Conservation (phyloP, 2,329 filamentous ascomycete genomes). For the Monilinia vaccinii-corymbosi region DNA sequence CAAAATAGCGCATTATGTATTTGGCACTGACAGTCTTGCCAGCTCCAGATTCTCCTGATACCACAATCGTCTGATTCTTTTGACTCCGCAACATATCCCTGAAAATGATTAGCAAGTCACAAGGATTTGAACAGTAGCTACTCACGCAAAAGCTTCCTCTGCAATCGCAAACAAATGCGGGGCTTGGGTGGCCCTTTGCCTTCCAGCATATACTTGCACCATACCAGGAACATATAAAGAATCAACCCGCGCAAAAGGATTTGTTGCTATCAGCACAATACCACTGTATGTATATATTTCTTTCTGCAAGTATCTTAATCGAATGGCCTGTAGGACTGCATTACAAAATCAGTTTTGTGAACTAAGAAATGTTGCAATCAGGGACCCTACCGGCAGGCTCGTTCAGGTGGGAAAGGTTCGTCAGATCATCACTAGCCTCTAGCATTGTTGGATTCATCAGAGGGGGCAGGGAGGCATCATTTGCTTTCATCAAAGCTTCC, state of each 20-base stretch:
- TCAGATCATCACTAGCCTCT: slow-evolving; percentile 96
- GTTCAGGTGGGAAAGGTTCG: slow-evolving; percentile 94
- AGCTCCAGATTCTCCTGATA: slow-evolving; percentile 97
- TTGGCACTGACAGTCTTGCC: slow-evolving; percentile 99
- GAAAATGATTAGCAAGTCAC: slow-evolving; percentile 32
- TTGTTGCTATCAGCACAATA: slow-evolving; percentile 96
- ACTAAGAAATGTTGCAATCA: not conserved
- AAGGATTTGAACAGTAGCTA: slow-evolving; percentile 14
- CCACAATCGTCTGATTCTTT: slow-evolving; percentile 96
- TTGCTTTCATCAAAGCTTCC: slow-evolving; percentile 67
- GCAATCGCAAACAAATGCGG: slow-evolving; percentile 98
- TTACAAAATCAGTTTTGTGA: slow-evolving; percentile 14
- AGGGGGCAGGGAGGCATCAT: slow-evolving; percentile 72
- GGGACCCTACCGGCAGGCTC: slow-evolving; percentile 75
- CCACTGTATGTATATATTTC: slow-evolving; percentile 99
- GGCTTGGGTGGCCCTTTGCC: slow-evolving; percentile 90
- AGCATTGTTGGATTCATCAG: slow-evolving; percentile 98
- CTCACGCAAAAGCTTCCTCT: slow-evolving; percentile 94
- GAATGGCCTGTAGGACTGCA: slow-evolving; percentile 90
- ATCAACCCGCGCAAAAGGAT: slow-evolving; percentile 94
- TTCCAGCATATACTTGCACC: slow-evolving; percentile 99
- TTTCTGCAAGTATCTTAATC: slow-evolving; percentile 92
- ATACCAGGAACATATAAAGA: slow-evolving; percentile 98
- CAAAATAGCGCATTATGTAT: slow-evolving; percentile 99
- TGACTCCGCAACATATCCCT: slow-evolving; percentile 95